Conservation (phyloP, 768 basidiomycete genomes). For the Strobilomyces echinocephalus region DNA sequence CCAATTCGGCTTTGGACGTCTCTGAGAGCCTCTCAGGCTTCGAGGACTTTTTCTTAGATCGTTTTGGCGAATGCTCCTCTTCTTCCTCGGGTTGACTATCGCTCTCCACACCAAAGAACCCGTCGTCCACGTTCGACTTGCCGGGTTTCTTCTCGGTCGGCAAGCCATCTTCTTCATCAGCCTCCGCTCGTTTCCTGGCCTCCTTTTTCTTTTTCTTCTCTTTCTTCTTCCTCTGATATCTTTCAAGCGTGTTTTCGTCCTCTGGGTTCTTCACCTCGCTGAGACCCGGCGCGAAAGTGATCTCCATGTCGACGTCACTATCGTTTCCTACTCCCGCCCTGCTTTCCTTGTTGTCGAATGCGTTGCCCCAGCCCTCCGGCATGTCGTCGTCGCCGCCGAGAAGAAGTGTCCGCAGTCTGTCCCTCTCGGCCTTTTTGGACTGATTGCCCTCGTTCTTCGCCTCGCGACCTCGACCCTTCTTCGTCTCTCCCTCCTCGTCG, state of each 20-base stretch:
- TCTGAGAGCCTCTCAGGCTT: slow-evolving; percentile 18
- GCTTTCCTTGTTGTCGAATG: slow-evolving; percentile 22
- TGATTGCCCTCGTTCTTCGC: slow-evolving; percentile 17
- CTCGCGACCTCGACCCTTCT: slow-evolving; percentile 1
- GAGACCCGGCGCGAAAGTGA: slow-evolving; percentile 89
- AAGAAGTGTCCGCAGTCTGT: slow-evolving; percentile 71
- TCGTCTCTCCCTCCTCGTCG: slow-evolving; percentile 6
- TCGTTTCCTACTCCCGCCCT: slow-evolving; percentile 22
- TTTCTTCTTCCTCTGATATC: slow-evolving; percentile 83
- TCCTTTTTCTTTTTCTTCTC: slow-evolving; percentile 82
- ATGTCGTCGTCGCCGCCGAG: slow-evolving; percentile 62
- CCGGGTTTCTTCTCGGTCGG: slow-evolving; percentile 4
- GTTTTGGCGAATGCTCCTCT: slow-evolving; percentile 15
- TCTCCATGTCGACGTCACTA: slow-evolving; percentile 79
- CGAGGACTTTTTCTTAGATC: slow-evolving; percentile 22
- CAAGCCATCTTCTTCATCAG: slow-evolving; percentile 16
- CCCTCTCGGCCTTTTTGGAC: slow-evolving; percentile 47
- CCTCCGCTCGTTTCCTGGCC: slow-evolving; percentile 36
- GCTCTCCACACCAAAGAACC: slow-evolving; percentile 65
- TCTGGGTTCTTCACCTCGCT: slow-evolving; percentile 47
- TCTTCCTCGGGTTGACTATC: slow-evolving; percentile 27
- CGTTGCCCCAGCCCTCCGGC: slow-evolving; percentile 80
- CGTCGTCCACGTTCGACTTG: slow-evolving; percentile 43
- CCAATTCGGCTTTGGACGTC: slow-evolving; percentile 51
- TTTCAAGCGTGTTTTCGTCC: slow-evolving; percentile 86